Evolutionary conservation across 306 rosid genomes (phyloP), one percentile per base, ranked within the genome.

Genomic region (Castanea sativa): DNA sequence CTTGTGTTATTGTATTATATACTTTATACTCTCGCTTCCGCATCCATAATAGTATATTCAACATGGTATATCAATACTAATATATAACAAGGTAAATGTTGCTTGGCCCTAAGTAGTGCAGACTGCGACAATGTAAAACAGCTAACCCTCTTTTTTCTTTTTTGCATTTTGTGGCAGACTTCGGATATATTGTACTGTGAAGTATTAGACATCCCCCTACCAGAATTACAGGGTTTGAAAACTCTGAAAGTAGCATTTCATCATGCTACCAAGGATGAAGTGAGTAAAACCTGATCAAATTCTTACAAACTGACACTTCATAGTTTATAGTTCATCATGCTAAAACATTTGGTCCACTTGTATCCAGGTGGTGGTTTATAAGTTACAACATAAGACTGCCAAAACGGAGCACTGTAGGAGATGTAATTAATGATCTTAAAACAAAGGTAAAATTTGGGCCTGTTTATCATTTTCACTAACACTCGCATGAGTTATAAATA

Each of bases 121-220:
- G 79, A n/a, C 77, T 65, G 53, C 70, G 79, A 45, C 56, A 32
- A 71, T 19, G 35, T 49, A 16, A 65, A 73, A 68, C 12, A 45
- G 55, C 80, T 78, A 27, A 69, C 69, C 25, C 20, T 80, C 30
- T 65, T 73, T 73, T 49, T 73, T 76, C 43, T 38, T 38, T 41
- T 41, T 41, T 2, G 27, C 16, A 25, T 52, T 80, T 23, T 72
- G 14, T 86, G 82, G 72, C 91, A 93, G 98, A 91, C 90, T 74
- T 90, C 98, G 2, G 98, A 93, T 79, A 90, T 89, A 82, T 79
- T 93, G 67, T 91, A 93, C 85, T 93, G 87, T 53, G 98, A 91
- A 83, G 91, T 93, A 55, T 90, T 93, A 75, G 98, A 93, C 87
- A 93, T 93, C 78, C 98, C 98, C 69, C 90, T 92, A 81, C 97